Conservation (phyloP, 306 rosid species). For the Rosa lucieae region DNA sequence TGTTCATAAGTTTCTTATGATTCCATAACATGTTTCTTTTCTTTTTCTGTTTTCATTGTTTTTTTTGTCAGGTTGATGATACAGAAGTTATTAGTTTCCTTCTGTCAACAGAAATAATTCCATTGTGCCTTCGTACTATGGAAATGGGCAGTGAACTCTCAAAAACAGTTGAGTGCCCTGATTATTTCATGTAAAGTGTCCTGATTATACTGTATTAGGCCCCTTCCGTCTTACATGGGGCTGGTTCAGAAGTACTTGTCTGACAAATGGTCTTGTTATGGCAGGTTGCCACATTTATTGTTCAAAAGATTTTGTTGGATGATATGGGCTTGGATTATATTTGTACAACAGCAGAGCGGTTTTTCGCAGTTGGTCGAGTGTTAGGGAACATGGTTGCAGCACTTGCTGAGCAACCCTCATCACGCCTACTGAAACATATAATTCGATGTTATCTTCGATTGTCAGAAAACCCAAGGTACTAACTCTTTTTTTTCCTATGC, state of each 20-base stretch:
- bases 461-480: conserved; percentile 68
- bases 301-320: conserved; percentile 74
- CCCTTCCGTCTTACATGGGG: not conserved
- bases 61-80: conserved; percentile 62
- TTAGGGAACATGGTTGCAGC: conserved; percentile 60
- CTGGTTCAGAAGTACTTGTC: conserved; percentile 22
- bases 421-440: conserved; percentile 74
- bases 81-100: conserved; percentile 77
- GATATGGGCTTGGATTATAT: conserved; percentile 78
- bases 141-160: conserved; percentile 85
- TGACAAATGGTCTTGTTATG: conserved; percentile 30
- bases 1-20: not conserved
- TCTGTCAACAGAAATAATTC: conserved; percentile 77
- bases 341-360: conserved; percentile 69
- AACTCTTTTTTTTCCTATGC: not conserved
- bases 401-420: conserved; percentile 64
- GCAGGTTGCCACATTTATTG: conserved; percentile 86
- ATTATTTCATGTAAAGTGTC: conserved; percentile 11
- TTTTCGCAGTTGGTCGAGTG: conserved; percentile 64
- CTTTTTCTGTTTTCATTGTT: not conserved
- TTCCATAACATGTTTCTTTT: conserved; percentile 13
- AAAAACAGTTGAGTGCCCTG: conserved; percentile 70
- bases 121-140: conserved; percentile 87
- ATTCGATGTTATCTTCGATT: conserved; percentile 74
- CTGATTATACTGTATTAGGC: not conserved